Evolutionary conservation across 2,329 filamentous ascomycete genomes (phyloP).

Genomic region (Colletotrichum cereale): DNA sequence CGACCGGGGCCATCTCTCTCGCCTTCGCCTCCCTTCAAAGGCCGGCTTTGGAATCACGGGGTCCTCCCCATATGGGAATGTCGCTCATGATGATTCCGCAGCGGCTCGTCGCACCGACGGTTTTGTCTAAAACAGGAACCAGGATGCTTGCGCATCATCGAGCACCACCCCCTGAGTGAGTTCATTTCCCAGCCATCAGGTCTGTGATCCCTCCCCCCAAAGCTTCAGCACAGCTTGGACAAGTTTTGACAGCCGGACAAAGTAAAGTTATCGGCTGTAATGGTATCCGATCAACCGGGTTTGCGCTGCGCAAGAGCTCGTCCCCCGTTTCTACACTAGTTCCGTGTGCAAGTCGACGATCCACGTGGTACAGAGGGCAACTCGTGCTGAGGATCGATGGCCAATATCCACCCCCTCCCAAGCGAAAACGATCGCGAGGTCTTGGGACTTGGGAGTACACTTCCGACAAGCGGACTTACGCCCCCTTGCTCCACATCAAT

Average conservation of each 20-base stretch:
- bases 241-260: conserved; percentile 1
- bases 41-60: conserved; percentile 5
- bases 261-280: conserved; percentile 7
- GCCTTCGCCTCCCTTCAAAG: conserved; percentile 1
- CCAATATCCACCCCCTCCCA: conserved; percentile 18
- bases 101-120: conserved; percentile 30
- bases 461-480: conserved; percentile 21
- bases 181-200: conserved; percentile 19
- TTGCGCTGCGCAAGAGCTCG: conserved; percentile 16
- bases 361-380: conserved; percentile 15
- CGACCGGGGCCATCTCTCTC: background rate
- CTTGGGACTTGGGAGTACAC: conserved; percentile 28
- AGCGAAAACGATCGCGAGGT: conserved; percentile 31
- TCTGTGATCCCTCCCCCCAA: conserved; percentile 9
- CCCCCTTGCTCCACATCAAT: conserved; percentile 11
- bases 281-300: conserved; percentile 10
- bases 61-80: conserved; percentile 13
- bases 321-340: conserved; percentile 2
- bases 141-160: conserved; percentile 9
- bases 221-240: background rate
- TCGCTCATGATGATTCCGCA: conserved; percentile 27
- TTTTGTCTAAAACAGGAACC: conserved; percentile 28
- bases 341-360: conserved; percentile 26
- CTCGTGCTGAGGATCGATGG: conserved; percentile 15
- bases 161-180: background rate